Percentiles rank a stretch among this genome's conserved stretches.
Evolutionary conservation across 2,329 filamentous ascomycete genomes (phyloP).

Genomic region (Pseudovirgaria hyperparasitica): DNA sequence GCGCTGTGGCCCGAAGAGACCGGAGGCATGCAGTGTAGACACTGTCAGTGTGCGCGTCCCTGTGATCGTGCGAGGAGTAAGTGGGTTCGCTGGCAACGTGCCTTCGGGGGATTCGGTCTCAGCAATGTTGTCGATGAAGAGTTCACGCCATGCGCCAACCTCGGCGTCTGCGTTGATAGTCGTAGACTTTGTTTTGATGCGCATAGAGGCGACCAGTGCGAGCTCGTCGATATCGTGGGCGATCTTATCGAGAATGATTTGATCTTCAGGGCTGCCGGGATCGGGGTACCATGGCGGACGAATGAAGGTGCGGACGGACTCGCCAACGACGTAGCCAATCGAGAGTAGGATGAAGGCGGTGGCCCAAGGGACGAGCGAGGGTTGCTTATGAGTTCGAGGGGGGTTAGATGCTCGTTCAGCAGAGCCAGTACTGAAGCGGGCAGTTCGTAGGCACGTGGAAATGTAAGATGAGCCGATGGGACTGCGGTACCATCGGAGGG

Average conservation of each 20-base stretch:
- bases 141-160: slow-evolving; percentile 15
- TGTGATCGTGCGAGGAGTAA: too few relatives aligned
- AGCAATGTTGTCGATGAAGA: slow-evolving; percentile 11
- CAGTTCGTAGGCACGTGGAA: too few relatives aligned
- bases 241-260: slow-evolving; percentile 14
- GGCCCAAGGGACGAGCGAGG: too few relatives aligned
- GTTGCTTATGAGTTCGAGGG: too few relatives aligned
- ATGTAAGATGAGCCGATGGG: too few relatives aligned
- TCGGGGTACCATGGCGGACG: too few relatives aligned
- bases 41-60: slow-evolving; percentile 12
- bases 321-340: too few relatives aligned
- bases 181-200: slow-evolving; percentile 15
- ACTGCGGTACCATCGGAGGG: too few relatives aligned
- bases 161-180: slow-evolving; percentile 8
- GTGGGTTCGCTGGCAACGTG: not conserved
- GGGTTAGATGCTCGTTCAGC: too few relatives aligned
- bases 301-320: too few relatives aligned
- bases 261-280: slow-evolving; percentile 17
- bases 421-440: too few relatives aligned
- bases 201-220: slow-evolving; percentile 19
- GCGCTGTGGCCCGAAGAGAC: slow-evolving; percentile 38
- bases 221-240: slow-evolving; percentile 15
- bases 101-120: slow-evolving; percentile 5
- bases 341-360: too few relatives aligned
- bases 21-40: slow-evolving; percentile 23